Conservation (phyloP, 2,329 filamentous ascomycete genomes). For the Penicillium capsulatum region DNA sequence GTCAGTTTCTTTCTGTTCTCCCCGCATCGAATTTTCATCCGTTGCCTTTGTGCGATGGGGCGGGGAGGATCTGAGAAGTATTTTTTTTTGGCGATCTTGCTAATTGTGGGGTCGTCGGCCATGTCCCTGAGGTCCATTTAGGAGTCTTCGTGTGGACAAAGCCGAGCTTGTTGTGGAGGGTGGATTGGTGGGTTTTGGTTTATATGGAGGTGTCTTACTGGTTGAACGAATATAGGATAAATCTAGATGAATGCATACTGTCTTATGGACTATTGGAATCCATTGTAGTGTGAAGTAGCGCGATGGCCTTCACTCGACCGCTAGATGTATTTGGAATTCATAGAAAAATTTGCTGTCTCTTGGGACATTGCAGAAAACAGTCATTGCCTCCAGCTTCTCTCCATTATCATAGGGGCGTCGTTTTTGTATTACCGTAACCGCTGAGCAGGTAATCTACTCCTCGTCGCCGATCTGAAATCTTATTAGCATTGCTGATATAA, state of each 20-base stretch:
- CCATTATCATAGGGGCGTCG: slow-evolving; percentile 28
- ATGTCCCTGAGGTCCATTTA: slow-evolving; percentile 9
- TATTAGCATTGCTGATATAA: slow-evolving; percentile 31
- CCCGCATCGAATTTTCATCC: background rate
- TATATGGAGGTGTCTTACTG: no score
- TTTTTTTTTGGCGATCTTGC: slow-evolving; percentile 29
- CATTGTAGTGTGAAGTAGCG: background rate
- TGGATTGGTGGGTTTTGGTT: no score
- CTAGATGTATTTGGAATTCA: slow-evolving; percentile 25
- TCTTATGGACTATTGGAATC: no score
- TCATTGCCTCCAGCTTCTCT: slow-evolving; percentile 47
- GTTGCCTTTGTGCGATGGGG: slow-evolving; percentile 10
- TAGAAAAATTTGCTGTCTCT: slow-evolving; percentile 19
- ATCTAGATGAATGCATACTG: no score
- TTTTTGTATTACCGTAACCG: slow-evolving; percentile 19
- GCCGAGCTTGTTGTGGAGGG: background rate
- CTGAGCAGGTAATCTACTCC: slow-evolving; percentile 36
- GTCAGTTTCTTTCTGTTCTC: slow-evolving; percentile 42
- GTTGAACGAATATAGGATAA: no score
- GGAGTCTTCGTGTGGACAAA: slow-evolving; percentile 9
- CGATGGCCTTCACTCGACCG: slow-evolving; percentile 7
- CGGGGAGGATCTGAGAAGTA: slow-evolving; percentile 19
- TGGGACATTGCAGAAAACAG: slow-evolving; percentile 17
- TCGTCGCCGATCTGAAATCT: slow-evolving; percentile 58
- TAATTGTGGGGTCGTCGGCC: slow-evolving; percentile 32